phyloP scores from a whole-genome alignment of 2,329 filamentous ascomycete species.

The Pseudogymnoascus sp. region DNA sequence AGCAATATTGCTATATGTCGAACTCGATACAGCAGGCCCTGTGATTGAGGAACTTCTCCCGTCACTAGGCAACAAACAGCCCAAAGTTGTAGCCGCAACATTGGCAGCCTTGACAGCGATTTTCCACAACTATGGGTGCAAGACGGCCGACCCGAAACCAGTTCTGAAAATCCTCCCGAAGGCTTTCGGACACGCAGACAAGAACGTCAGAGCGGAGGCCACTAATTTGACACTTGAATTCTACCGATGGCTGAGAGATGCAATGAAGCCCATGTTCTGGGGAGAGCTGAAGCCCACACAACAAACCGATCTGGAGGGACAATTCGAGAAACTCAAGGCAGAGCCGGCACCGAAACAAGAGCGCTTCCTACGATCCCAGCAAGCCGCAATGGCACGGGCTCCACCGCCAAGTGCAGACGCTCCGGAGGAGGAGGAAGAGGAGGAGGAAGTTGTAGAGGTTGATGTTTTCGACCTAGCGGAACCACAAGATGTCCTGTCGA shows the following conservation, averaged over 20 bases:
- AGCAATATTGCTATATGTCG: constrained; percentile 78
- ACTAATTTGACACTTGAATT: constrained; percentile 87
- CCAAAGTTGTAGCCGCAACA: constrained; percentile 73
- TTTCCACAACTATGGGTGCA: constrained; percentile 90
- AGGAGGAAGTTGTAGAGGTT: constrained; percentile 58
- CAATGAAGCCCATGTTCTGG: constrained; percentile 98
- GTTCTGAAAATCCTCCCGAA: constrained; percentile 83
- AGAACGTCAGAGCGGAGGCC: constrained; percentile 91
- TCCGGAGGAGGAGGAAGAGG: constrained; percentile 49
- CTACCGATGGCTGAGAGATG: constrained; percentile 93
- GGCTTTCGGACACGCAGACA: constrained; percentile 91
- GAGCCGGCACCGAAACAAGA: constrained; percentile 85
- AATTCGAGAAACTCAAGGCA: constrained; percentile 88
- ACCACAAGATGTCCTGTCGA: constrained; percentile 75
- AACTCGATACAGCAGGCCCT: constrained; percentile 76
- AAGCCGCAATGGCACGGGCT: constrained; percentile 69
- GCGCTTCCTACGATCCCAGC: constrained; percentile 76
- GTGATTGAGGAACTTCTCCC: constrained; percentile 87
- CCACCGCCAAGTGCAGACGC: constrained; percentile 50
- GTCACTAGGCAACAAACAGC: constrained; percentile 75
- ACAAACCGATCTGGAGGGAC: constrained; percentile 83
- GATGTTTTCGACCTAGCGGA: constrained; percentile 78
- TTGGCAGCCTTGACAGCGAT: constrained; percentile 71
- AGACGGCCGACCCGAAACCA: constrained; percentile 85
- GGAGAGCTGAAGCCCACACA: constrained; percentile 89